A percentile compares a stretch with the other conserved stretches of the same genome.
phyloP scores from a whole-genome alignment of 2,329 filamentous ascomycete species.

The Teratosphaeria gauchensis region DNA sequence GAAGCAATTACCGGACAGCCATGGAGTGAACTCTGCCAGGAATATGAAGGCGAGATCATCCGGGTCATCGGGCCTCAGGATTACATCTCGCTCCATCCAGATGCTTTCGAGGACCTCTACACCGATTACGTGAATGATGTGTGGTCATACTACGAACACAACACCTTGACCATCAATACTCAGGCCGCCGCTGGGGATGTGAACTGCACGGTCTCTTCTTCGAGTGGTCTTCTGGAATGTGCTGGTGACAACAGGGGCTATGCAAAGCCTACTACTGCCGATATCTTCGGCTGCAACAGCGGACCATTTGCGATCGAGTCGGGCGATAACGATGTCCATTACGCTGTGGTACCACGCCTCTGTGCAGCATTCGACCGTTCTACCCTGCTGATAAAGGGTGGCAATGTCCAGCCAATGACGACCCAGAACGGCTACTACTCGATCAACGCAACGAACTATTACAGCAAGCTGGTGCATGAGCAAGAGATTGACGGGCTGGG shows the following conservation, averaged over 20 bases:
- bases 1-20: slow-evolving; percentile 44
- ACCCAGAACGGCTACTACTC: slow-evolving; percentile 36
- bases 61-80: slow-evolving; percentile 34
- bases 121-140: slow-evolving; percentile 42
- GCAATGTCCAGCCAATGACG: slow-evolving; percentile 38
- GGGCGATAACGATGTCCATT: slow-evolving; percentile 30
- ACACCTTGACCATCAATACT: slow-evolving; percentile 52
- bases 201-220: slow-evolving; percentile 34
- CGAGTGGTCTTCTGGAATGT: slow-evolving; percentile 33
- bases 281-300: slow-evolving; percentile 60
- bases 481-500: slow-evolving; percentile 51
- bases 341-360: slow-evolving; percentile 61
- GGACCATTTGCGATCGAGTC: slow-evolving; percentile 47
- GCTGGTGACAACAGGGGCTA: slow-evolving; percentile 39
- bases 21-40: slow-evolving; percentile 53
- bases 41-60: slow-evolving; percentile 24
- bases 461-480: slow-evolving; percentile 50
- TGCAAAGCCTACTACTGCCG: slow-evolving; percentile 46
- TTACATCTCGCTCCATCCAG: slow-evolving; percentile 33
- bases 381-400: slow-evolving; percentile 49
- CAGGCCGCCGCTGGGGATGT: slow-evolving; percentile 49
- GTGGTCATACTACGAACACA: slow-evolving; percentile 38
- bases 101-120: slow-evolving; percentile 42
- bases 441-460: slow-evolving; percentile 38
- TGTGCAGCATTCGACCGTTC: slow-evolving; percentile 67